Percentiles rank a stretch among this genome's conserved stretches.
Evolutionary conservation across 164 flowering plant species (phyloP).

Genomic region (Stephania japonica): DNA sequence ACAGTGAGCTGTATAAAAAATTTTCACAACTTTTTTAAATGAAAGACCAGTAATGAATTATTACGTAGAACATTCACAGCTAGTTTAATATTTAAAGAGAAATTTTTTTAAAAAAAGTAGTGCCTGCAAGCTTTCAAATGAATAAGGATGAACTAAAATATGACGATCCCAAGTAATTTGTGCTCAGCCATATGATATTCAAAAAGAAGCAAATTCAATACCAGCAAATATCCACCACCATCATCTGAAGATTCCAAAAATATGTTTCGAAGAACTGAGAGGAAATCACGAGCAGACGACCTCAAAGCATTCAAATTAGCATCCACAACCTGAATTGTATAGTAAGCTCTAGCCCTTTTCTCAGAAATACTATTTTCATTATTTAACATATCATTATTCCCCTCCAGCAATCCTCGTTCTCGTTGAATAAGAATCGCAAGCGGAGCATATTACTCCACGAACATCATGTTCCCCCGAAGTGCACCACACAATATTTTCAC

Average conservation of each 20-base stretch:
- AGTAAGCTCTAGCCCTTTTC: slow-evolving; percentile 47
- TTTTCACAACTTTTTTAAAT: neutral
- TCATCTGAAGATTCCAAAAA: slow-evolving; percentile 55
- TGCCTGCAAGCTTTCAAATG: neutral
- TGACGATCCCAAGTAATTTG: neutral
- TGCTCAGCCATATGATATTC: neutral
- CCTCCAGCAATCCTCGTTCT: slow-evolving; percentile 54
- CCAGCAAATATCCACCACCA: slow-evolving; percentile 82
- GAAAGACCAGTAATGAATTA: neutral
- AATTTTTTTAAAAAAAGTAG: neutral
- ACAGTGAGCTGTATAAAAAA: too few relatives aligned
- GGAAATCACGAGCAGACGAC: slow-evolving; percentile 50
- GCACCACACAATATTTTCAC: slow-evolving; percentile 35
- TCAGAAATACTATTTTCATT: slow-evolving; percentile 34
- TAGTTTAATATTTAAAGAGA: neutral
- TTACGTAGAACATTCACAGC: neutral
- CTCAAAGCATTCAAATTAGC: slow-evolving; percentile 53
- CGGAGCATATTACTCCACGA: slow-evolving; percentile 79
- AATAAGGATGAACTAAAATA: neutral
- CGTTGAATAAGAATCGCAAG: slow-evolving; percentile 76
- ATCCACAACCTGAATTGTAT: slow-evolving; percentile 53
- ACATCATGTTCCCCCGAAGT: slow-evolving; percentile 57
- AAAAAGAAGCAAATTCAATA: slow-evolving; percentile 18
- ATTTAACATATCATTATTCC: slow-evolving; percentile 24
- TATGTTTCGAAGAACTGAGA: slow-evolving; percentile 42